Percentiles rank a stretch among this genome's conserved stretches.
These are phyloP conservation scores for Tylopilus balloui DNA, from an alignment of 768 basidiomycete genomes.

Conservation along the genomic window DNA sequence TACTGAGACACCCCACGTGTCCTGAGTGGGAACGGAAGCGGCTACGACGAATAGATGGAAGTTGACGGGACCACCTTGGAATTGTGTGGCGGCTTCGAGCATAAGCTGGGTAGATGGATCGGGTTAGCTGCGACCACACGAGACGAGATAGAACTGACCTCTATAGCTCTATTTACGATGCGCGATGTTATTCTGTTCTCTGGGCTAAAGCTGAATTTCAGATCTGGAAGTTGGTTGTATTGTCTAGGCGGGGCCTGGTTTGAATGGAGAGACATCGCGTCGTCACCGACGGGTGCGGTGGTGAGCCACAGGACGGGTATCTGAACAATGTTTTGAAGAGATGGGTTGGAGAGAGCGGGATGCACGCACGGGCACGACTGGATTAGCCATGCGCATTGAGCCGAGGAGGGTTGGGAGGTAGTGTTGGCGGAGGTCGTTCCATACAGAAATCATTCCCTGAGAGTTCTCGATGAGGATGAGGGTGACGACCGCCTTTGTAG, in stretches of 20 bases:
- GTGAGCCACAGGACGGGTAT: conserved; percentile 43
- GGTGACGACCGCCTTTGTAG: conserved; percentile 27
- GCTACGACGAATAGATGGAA: conserved; percentile 55
- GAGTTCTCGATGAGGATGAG: conserved; percentile 58
- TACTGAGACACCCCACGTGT: conserved; percentile 20
- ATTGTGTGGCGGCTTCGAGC: conserved; percentile 28
- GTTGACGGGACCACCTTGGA: conserved; percentile 32
- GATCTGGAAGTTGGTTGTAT: conserved; percentile 38
- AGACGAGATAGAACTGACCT: conserved; percentile 33
- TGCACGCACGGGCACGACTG: conserved; percentile 38
- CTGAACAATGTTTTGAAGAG: conserved; percentile 7
- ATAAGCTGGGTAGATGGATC: conserved; percentile 19
- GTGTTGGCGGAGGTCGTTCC: conserved; percentile 47
- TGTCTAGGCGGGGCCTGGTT: conserved; percentile 37
- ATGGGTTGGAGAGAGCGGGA: not conserved
- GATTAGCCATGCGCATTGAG: conserved; percentile 37
- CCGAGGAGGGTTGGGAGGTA: conserved; percentile 43
- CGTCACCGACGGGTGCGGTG: conserved; percentile 38
- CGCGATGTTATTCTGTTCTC: conserved; percentile 43
- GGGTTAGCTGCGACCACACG: not conserved
- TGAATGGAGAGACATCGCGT: conserved; percentile 17
- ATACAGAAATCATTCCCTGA: conserved; percentile 38
- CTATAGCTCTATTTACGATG: conserved; percentile 41
- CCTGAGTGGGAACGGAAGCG: conserved; percentile 41
- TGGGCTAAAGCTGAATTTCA: conserved; percentile 41